phyloP scores from a whole-genome alignment of 1,284 basidiomycete species.

The Somion occarium region DNA sequence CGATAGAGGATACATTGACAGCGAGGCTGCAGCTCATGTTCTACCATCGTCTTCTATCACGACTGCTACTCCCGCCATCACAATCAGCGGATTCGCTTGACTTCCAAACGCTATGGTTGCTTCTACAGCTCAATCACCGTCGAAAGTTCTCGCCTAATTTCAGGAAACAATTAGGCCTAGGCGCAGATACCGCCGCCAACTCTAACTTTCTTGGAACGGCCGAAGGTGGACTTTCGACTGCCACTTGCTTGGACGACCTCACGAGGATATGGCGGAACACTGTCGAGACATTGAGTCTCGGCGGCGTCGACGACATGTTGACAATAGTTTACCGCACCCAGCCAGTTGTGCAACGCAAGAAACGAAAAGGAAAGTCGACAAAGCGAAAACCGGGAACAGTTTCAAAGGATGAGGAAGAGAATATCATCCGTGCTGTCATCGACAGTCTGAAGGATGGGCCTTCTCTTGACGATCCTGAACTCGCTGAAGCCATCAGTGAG shows the following conservation, averaged over 20 bases:
- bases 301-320: slow-evolving; percentile 36
- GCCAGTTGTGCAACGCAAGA: slow-evolving; percentile 13
- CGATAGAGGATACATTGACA: slow-evolving; percentile 54
- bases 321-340: slow-evolving; percentile 49
- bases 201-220: background rate
- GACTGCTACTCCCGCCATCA: slow-evolving; percentile 37
- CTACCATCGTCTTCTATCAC: slow-evolving; percentile 69
- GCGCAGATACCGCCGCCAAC: slow-evolving; percentile 6
- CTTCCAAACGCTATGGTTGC: slow-evolving; percentile 52
- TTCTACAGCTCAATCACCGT: slow-evolving; percentile 41
- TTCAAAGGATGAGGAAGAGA: background rate
- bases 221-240: background rate
- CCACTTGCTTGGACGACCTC: slow-evolving; percentile 28
- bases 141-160: slow-evolving; percentile 53
- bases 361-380: background rate
- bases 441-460: slow-evolving; percentile 6
- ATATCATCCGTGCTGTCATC: slow-evolving; percentile 4
- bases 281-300: slow-evolving; percentile 30
- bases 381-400: background rate
- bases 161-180: slow-evolving; percentile 42
- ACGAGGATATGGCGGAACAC: slow-evolving; percentile 26
- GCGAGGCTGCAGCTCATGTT: slow-evolving; percentile 82
- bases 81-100: slow-evolving; percentile 33
- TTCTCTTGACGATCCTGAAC: slow-evolving; percentile 13
- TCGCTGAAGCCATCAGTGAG: slow-evolving; percentile 13